Evolutionary conservation across 768 basidiomycete species (phyloP).

Genomic region (Hemileccinum rubropunctum): DNA sequence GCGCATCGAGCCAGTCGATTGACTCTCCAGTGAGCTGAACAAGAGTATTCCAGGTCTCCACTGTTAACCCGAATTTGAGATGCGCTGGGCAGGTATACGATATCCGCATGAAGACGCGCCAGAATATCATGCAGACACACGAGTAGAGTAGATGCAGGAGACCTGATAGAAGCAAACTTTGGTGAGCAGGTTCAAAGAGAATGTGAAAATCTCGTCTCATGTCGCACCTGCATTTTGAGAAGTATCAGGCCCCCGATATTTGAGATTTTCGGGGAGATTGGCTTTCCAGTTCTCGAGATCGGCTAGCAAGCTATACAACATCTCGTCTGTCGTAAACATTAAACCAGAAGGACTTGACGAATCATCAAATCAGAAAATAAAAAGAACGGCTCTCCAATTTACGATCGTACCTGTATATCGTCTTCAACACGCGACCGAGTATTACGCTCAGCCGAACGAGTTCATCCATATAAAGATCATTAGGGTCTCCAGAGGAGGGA

Average conservation of each 20-base stretch:
- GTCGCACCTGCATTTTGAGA: constrained; percentile 63
- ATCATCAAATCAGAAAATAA: constrained; percentile 5
- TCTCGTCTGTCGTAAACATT: constrained; percentile 78
- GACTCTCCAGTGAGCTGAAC: constrained; percentile 71
- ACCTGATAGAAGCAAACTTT: constrained; percentile 42
- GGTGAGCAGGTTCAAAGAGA: constrained; percentile 2
- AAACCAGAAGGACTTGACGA: constrained; percentile 76
- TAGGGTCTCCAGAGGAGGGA: constrained; percentile 81
- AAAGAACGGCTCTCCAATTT: not conserved
- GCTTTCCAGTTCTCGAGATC: constrained; percentile 78
- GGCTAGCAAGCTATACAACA: constrained; percentile 57
- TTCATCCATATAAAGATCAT: constrained; percentile 83
- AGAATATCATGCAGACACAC: constrained; percentile 94
- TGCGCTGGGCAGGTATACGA: constrained; percentile 90
- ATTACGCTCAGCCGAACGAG: constrained; percentile 89
- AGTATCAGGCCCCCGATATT: constrained; percentile 70
- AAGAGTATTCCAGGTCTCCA: constrained; percentile 76
- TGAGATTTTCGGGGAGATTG: constrained; percentile 72
- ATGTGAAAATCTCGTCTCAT: not conserved
- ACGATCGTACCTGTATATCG: constrained; percentile 75
- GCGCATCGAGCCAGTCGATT: constrained; percentile 85
- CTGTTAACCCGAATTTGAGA: constrained; percentile 79
- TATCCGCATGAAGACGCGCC: constrained; percentile 98
- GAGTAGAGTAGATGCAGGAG: constrained; percentile 85
- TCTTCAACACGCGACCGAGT: constrained; percentile 87